Conservation (phyloP, 2,329 filamentous ascomycete species). For the Microsporum canis region DNA sequence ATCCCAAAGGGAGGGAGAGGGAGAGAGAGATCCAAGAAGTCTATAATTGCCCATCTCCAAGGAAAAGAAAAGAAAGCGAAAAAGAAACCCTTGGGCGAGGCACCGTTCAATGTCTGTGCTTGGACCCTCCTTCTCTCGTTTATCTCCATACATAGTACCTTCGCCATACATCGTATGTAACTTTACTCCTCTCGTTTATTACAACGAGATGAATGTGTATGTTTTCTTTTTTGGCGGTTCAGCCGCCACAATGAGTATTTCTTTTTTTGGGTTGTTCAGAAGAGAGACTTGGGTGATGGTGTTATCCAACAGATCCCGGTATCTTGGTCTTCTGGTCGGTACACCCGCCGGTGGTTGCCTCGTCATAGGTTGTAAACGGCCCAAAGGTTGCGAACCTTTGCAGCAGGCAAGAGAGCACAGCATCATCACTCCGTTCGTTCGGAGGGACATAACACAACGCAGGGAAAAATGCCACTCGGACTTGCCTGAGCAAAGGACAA, state of each 20-base stretch:
- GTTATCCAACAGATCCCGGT: background rate
- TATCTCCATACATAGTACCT: background rate
- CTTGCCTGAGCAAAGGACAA: background rate
- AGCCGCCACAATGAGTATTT: slow-evolving; percentile 9
- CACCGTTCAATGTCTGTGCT: background rate
- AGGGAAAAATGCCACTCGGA: too few relatives aligned
- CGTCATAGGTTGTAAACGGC: background rate
- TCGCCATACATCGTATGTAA: slow-evolving; percentile 1
- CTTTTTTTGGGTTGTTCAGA: background rate
- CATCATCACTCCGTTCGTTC: background rate
- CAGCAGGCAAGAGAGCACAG: background rate
- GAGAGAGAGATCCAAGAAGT: background rate
- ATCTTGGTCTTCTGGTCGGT: slow-evolving; percentile 2
- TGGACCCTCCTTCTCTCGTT: background rate
- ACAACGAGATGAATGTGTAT: background rate
- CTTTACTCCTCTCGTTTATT: background rate
- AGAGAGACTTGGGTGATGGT: slow-evolving; percentile 2
- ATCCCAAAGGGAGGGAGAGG: background rate
- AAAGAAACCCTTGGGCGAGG: background rate
- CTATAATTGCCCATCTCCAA: background rate
- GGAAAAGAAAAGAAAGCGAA: background rate
- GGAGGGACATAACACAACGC: too few relatives aligned
- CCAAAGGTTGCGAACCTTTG: background rate
- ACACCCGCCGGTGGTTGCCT: background rate
- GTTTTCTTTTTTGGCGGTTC: slow-evolving; percentile 14